Conservation (phyloP, 768 basidiomycete genomes). For the Kwoniella pini region DNA sequence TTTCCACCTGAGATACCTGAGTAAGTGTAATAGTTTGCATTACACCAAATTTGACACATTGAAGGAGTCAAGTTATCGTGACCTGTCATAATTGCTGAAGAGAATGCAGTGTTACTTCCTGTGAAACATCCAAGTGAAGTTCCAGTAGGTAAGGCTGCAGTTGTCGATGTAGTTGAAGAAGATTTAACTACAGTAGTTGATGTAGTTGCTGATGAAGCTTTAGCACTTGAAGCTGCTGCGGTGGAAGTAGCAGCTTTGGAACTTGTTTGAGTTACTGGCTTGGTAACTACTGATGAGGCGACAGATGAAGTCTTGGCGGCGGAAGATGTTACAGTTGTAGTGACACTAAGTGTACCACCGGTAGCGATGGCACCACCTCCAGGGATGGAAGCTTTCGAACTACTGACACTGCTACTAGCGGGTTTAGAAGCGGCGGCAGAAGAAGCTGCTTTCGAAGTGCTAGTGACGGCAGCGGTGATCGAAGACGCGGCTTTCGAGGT, state of each 20-base stretch:
- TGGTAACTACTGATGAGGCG: conserved; percentile 4
- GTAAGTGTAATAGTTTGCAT: conserved; percentile 35
- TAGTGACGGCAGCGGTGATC: conserved; percentile 3
- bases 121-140: conserved; percentile 33
- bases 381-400: conserved; percentile 13
- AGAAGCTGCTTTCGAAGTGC: conserved; percentile 10
- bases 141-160: conserved; percentile 12
- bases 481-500: not conserved
- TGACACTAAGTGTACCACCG: conserved; percentile 6
- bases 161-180: conserved; percentile 11
- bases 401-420: not conserved
- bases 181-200: conserved; percentile 3
- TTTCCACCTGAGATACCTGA: conserved; percentile 29
- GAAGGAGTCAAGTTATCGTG: conserved; percentile 29
- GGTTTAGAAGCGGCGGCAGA: conserved; percentile 7
- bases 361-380: conserved; percentile 10
- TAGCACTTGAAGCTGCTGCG: conserved; percentile 5
- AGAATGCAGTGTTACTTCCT: conserved; percentile 4
- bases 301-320: not conserved
- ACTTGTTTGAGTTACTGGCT: not conserved
- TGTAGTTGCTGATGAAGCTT: conserved; percentile 4
- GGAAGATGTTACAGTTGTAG: not conserved
- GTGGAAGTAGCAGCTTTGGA: conserved; percentile 11
- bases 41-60: conserved; percentile 42
- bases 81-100: conserved; percentile 26